These are phyloP conservation scores for Sporothrix euskadiensis DNA, from an alignment of 2,329 filamentous ascomycete genomes.

Conservation along the genomic window DNA sequence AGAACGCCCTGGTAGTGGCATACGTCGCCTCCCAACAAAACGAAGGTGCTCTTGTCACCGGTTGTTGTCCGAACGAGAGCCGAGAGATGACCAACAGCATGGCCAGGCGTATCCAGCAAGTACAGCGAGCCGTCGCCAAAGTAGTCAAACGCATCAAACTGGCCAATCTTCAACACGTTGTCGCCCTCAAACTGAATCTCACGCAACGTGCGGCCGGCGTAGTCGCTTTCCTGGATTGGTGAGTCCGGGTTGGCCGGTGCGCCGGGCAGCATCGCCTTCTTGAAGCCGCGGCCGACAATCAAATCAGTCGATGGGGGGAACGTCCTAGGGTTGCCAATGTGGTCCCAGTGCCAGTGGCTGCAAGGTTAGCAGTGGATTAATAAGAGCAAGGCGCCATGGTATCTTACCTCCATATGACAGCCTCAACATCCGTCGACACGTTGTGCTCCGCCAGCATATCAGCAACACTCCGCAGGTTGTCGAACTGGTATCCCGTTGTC, in stretches of 20 bases:
- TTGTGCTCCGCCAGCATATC: constrained; percentile 31
- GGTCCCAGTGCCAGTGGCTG: constrained; percentile 36
- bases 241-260: constrained; percentile 33
- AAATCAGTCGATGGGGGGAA: constrained; percentile 34
- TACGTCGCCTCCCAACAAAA: constrained; percentile 35
- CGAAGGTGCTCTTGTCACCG: constrained; percentile 29
- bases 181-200: constrained; percentile 33
- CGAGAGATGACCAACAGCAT: constrained; percentile 33
- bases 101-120: constrained; percentile 34
- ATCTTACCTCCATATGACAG: constrained; percentile 30
- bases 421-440: constrained; percentile 31
- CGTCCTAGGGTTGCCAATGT: constrained; percentile 32
- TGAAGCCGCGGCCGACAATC: constrained; percentile 36
- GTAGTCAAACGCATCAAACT: constrained; percentile 34
- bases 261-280: constrained; percentile 31
- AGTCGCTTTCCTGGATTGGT: constrained; percentile 29
- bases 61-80: constrained; percentile 33
- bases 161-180: constrained; percentile 24
- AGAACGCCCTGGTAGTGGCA: constrained; percentile 33
- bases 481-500: constrained; percentile 11
- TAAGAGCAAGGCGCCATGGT: no score
- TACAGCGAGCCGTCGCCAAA: constrained; percentile 36
- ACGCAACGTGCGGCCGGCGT: constrained; percentile 27
- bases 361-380: neutral
- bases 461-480: constrained; percentile 24